A percentile compares a stretch with the other conserved stretches of the same genome.
phyloP scores from a whole-genome alignment of 345 rosid species.

The Microthlaspi erraticum region DNA sequence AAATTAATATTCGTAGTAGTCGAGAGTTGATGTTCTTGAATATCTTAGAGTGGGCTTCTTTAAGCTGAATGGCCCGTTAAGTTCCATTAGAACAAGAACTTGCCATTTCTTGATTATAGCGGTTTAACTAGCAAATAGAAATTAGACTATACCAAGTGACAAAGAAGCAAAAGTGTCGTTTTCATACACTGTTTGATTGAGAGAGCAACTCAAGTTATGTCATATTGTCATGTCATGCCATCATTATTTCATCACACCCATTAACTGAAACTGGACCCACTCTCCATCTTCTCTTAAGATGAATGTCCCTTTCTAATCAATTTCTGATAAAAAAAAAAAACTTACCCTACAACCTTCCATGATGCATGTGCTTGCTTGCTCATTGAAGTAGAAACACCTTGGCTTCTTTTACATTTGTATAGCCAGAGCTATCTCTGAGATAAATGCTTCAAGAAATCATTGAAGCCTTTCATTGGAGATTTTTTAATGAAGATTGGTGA shows the following conservation, averaged over 20 bases:
- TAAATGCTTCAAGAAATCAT: neutral
- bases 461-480: constrained; percentile 15
- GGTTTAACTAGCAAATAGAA: neutral
- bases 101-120: neutral
- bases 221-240: constrained; percentile 23
- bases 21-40: neutral
- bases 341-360: constrained; percentile 42
- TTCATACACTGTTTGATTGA: constrained; percentile 28
- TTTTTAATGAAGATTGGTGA: neutral
- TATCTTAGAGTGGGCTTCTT: neutral
- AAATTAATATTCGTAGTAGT: too few species aligned
- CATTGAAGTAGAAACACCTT: constrained; percentile 10
- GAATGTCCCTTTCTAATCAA: constrained; percentile 25
- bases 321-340: neutral
- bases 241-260: constrained; percentile 30
- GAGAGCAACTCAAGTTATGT: constrained; percentile 35
- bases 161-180: constrained; percentile 4
- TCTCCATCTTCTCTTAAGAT: constrained; percentile 32
- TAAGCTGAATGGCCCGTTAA: neutral
- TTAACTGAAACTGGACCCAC: constrained; percentile 31
- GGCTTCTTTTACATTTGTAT: constrained; percentile 5
- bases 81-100: neutral
- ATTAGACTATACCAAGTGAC: neutral
- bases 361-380: constrained; percentile 37
- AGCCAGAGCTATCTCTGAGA: constrained; percentile 3